These are phyloP conservation scores for Wickerhamomyces bisporus DNA, from an alignment of 805 yeast genomes.

Conservation along the genomic window DNA sequence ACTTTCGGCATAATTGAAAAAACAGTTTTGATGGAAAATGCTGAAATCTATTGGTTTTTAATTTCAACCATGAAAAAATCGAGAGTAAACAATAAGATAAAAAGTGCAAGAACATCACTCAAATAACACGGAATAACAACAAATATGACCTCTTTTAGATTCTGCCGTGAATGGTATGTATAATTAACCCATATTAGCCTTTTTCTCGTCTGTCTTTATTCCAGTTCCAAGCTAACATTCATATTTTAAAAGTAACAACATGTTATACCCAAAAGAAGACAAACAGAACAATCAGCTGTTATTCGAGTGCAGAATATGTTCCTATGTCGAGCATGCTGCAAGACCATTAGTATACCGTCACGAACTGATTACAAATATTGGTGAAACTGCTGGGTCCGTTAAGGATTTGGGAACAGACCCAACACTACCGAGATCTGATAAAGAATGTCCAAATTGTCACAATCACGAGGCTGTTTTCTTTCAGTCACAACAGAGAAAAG, in stretches of 20 bases:
- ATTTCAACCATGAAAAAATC: no score
- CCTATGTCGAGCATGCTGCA: slow-evolving; percentile 87
- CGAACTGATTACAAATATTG: slow-evolving; percentile 86
- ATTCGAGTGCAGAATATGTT: slow-evolving; percentile 92
- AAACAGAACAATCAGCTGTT: slow-evolving; percentile 63
- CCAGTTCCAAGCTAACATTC: not conserved
- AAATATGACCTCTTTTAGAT: slow-evolving; percentile 84
- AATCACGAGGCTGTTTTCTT: slow-evolving; percentile 91
- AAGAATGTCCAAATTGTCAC: slow-evolving; percentile 87
- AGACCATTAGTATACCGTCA: slow-evolving; percentile 86
- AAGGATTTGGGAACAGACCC: slow-evolving; percentile 95
- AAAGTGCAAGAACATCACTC: not conserved
- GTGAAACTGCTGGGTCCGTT: slow-evolving; percentile 94
- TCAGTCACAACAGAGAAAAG: slow-evolving; percentile 92
- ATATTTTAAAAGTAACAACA: slow-evolving; percentile 65
- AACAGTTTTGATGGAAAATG: slow-evolving; percentile 13
- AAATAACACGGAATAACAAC: not conserved
- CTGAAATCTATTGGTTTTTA: not conserved
- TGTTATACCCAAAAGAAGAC: slow-evolving; percentile 97
- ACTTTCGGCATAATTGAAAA: slow-evolving; percentile 1
- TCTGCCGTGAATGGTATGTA: slow-evolving; percentile 77
- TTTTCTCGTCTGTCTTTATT: not conserved
- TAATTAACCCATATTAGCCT: no score
- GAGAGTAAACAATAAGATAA: no score
- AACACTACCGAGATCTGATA: slow-evolving; percentile 93